phyloP scores from a whole-genome alignment of 805 yeast genomes.

The Saccharomycopsis sp. region DNA sequence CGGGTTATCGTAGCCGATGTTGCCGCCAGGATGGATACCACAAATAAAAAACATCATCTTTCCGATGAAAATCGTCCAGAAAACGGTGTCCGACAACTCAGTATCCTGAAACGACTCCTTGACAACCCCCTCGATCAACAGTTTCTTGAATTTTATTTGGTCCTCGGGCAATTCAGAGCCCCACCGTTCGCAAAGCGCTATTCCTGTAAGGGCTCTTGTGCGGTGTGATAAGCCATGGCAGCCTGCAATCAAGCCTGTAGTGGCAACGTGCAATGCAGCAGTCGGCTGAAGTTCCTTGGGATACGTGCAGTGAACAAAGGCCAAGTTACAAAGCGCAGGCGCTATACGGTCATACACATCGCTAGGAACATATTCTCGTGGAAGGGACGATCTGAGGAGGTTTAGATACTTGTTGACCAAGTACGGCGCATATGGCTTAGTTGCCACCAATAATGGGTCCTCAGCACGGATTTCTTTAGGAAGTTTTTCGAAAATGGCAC shows the following conservation, averaged over 20 bases:
- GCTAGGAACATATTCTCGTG: slow-evolving; percentile 45
- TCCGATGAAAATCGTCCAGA: slow-evolving; percentile 73
- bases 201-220: slow-evolving; percentile 62
- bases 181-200: slow-evolving; percentile 75
- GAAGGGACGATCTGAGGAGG: slow-evolving; percentile 50
- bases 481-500: slow-evolving; percentile 56
- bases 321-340: slow-evolving; percentile 66
- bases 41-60: slow-evolving; percentile 70
- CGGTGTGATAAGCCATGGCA: slow-evolving; percentile 70
- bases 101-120: slow-evolving; percentile 35
- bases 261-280: slow-evolving; percentile 65
- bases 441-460: slow-evolving; percentile 65
- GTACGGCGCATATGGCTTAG: slow-evolving; percentile 66
- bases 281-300: slow-evolving; percentile 72
- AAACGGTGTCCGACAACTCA: slow-evolving; percentile 42
- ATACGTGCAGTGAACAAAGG: slow-evolving; percentile 71
- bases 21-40: slow-evolving; percentile 79
- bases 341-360: slow-evolving; percentile 54
- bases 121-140: slow-evolving; percentile 43
- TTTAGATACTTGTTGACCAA: slow-evolving; percentile 51
- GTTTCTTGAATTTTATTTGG: slow-evolving; percentile 40
- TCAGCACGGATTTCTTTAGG: slow-evolving; percentile 51
- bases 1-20: slow-evolving; percentile 43
- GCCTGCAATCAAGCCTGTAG: slow-evolving; percentile 69
- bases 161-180: slow-evolving; percentile 66